Conservation (phyloP, 495 filamentous ascomycete species). For the Aspergillus hancockii region DNA sequence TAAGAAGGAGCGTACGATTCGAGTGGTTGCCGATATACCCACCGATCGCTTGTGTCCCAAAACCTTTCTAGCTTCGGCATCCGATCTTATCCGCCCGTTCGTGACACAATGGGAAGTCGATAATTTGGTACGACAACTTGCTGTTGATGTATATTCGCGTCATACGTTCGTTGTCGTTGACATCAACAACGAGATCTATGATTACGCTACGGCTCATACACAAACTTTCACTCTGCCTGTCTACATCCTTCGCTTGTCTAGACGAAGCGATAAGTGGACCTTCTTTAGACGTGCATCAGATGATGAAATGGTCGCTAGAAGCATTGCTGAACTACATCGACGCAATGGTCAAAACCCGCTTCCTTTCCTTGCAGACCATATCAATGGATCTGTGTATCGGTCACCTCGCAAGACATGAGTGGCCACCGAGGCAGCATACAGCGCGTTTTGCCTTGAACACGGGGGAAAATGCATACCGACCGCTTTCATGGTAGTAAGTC, state of each 20-base stretch:
- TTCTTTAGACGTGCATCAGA: constrained; percentile 5
- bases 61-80: neutral
- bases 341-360: constrained; percentile 8
- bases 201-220: constrained; percentile 5
- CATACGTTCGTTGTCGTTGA: constrained; percentile 13
- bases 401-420: neutral
- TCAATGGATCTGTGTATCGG: constrained; percentile 5
- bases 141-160: constrained; percentile 8
- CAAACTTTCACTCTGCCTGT: constrained; percentile 7
- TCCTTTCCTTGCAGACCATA: constrained; percentile 13
- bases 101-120: neutral
- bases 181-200: constrained; percentile 11
- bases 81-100: neutral
- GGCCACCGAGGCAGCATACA: too few relatives aligned
- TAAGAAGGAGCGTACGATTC: neutral
- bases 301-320: constrained; percentile 6
- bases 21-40: constrained; percentile 10
- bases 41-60: neutral
- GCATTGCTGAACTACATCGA: constrained; percentile 11
- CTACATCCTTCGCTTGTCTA: constrained; percentile 10
- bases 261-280: constrained; percentile 1
- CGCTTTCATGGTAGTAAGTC: too few relatives aligned
- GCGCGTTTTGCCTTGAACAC: too few relatives aligned
- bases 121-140: neutral
- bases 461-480: too few relatives aligned